Evolutionary conservation across 352 stramenopile species (phyloP), one percentile per base, ranked within the genome.

Genomic region (Globisporangium nagaii): DNA sequence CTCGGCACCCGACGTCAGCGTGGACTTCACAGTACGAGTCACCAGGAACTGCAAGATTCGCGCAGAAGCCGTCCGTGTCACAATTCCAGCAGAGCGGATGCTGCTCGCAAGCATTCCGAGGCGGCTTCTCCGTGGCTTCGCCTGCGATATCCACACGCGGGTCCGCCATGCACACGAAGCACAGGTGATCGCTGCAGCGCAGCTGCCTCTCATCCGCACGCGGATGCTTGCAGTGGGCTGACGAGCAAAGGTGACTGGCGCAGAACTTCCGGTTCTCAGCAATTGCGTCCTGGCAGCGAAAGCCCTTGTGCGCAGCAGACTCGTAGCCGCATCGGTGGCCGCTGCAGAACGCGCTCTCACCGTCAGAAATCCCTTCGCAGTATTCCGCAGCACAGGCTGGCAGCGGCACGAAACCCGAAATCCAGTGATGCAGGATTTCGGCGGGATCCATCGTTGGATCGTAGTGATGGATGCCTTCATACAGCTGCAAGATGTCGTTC

Each of bases 381-480:
- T 65, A 15, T 40, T 79, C 61, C 2, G 25, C 17, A 17, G 28
- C 3, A 31, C 79, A 90, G 1, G 44, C 53, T 15, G 76, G 73
- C 2, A 75, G 47, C 2, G 79, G 79, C 0, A 65, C 45, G 50
- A 88, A 84, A 0, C 76, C 79, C 9, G 54, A 60, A 20, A 90
- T 66, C 79, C 79, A 90, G 46, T 50, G 54, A 25, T 81, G 77
- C 19, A 90, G 20, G 24, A 90, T 81, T 53, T 90, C 76, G 2
- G 50, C 63, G 5, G 73, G 65, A 24, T 81, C 58, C 47, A 86
- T 84, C 2, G 41, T 28, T 8, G 43, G 46, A 30, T 88, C 75
- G 24, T 90, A 90, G 48, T 90, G 79, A 3, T 64, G 68, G 17
- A 90, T 86, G 0, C 71, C 79, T 8, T 63, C 44, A 31, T 83